Conservation (phyloP, 1,284 basidiomycete genomes). For the Tremellales sp. region DNA sequence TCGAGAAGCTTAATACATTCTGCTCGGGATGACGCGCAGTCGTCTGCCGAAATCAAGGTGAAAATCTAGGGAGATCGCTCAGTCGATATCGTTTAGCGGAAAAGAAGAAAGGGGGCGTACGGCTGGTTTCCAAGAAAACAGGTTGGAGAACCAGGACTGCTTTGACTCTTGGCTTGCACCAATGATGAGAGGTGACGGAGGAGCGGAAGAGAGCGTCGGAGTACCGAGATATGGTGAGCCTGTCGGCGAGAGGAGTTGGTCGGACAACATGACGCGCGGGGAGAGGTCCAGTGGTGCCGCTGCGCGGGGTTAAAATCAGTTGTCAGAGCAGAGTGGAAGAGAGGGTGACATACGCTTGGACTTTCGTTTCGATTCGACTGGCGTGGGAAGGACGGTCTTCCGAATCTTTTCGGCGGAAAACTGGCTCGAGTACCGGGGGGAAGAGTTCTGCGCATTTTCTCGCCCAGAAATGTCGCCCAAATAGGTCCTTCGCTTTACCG, state of each 20-base stretch:
- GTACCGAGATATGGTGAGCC: slow-evolving; percentile 25
- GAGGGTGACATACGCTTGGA: slow-evolving; percentile 24
- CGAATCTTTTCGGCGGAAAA: slow-evolving; percentile 6
- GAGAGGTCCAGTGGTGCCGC: slow-evolving; percentile 30
- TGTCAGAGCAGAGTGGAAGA: background rate
- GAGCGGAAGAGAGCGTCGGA: slow-evolving; percentile 39
- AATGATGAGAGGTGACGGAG: slow-evolving; percentile 25
- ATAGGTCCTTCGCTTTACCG: slow-evolving; percentile 18
- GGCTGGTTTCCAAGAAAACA: slow-evolving; percentile 56
- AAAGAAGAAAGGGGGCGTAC: slow-evolving; percentile 15
- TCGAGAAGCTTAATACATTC: slow-evolving; percentile 66
- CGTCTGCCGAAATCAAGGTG: slow-evolving; percentile 65
- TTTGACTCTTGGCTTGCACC: slow-evolving; percentile 50
- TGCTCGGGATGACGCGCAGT: slow-evolving; percentile 59
- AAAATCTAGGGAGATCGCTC: slow-evolving; percentile 58
- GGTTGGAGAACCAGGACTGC: slow-evolving; percentile 70
- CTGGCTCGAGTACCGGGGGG: slow-evolving; percentile 5
- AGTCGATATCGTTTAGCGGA: slow-evolving; percentile 53
- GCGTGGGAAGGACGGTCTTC: slow-evolving; percentile 4
- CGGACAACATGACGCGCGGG: slow-evolving; percentile 27
- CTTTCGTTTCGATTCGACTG: slow-evolving; percentile 20
- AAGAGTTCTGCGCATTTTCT: slow-evolving; percentile 7
- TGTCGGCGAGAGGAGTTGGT: slow-evolving; percentile 27
- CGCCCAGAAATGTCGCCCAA: slow-evolving; percentile 20
- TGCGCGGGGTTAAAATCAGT: slow-evolving; percentile 1